Conservation (phyloP, 495 filamentous ascomycete species). For the Penicillium paradoxum region DNA sequence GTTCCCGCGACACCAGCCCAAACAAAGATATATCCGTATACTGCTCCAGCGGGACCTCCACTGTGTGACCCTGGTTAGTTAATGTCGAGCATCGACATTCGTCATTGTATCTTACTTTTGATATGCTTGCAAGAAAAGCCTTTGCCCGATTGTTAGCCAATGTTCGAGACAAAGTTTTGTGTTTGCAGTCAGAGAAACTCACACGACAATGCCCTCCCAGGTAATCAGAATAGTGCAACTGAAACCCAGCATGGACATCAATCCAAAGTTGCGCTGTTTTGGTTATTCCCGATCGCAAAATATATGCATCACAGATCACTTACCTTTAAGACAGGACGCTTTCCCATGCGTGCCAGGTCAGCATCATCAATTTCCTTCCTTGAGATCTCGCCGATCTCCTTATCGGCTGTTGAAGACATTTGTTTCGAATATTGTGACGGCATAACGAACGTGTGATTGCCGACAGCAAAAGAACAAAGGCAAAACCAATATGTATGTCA, state of each 20-base stretch:
- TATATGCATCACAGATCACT: slow-evolving; percentile 8
- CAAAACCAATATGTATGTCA: neutral
- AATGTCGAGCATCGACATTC: neutral
- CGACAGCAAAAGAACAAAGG: neutral
- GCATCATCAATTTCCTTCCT: slow-evolving; percentile 33
- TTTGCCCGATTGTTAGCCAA: slow-evolving; percentile 4
- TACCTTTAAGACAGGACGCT: slow-evolving; percentile 46
- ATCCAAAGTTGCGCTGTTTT: slow-evolving; percentile 42
- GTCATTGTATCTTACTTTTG: slow-evolving; percentile 22
- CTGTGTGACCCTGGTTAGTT: slow-evolving; percentile 17
- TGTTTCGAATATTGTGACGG: slow-evolving; percentile 13
- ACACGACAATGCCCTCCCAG: slow-evolving; percentile 45
- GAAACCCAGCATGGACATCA: slow-evolving; percentile 48
- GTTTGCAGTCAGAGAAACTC: slow-evolving; percentile 1
- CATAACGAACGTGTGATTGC: slow-evolving; percentile 6
- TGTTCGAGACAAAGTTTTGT: neutral
- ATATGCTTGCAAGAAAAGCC: slow-evolving; percentile 32
- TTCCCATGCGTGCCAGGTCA: slow-evolving; percentile 44
- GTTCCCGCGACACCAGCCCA: slow-evolving; percentile 36
- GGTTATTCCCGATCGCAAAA: slow-evolving; percentile 10
- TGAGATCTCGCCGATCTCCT: slow-evolving; percentile 13
- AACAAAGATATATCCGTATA: slow-evolving; percentile 49
- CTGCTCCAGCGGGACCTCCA: slow-evolving; percentile 47
- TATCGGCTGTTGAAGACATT: slow-evolving; percentile 3
- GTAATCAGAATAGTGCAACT: slow-evolving; percentile 47